Evolutionary conservation across 352 stramenopile species (phyloP).

Genomic region (Globisporangium emineosum): DNA sequence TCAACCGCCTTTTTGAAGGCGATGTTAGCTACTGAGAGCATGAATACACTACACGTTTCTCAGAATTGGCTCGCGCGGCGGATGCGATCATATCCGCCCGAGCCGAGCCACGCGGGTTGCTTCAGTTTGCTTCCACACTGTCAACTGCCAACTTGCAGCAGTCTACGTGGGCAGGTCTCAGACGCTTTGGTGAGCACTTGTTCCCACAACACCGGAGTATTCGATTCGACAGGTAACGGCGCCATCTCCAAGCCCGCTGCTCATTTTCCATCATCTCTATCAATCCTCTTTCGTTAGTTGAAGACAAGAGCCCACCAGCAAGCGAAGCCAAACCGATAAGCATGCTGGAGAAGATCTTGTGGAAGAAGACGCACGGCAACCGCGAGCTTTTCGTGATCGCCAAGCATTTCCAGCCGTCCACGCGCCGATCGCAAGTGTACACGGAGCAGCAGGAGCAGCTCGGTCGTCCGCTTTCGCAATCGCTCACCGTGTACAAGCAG

Average conservation of each 20-base stretch:
- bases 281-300: too few relatives aligned
- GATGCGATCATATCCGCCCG: too few relatives aligned
- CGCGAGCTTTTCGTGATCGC: neutral
- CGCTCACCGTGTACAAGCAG: constrained; percentile 92
- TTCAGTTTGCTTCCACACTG: too few relatives aligned
- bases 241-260: neutral
- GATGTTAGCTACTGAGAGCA: too few relatives aligned
- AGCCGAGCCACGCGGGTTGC: too few relatives aligned
- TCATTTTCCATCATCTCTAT: neutral
- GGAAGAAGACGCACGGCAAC: neutral
- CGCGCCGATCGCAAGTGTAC: constrained; percentile 29
- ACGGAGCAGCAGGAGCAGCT: constrained; percentile 72
- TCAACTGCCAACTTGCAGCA: too few relatives aligned
- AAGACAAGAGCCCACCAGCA: neutral
- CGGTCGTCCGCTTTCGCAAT: constrained; percentile 85
- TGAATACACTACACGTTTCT: too few relatives aligned
- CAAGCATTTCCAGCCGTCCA: neutral
- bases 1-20: too few relatives aligned
- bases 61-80: too few relatives aligned
- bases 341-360: constrained; percentile 7
- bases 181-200: too few relatives aligned
- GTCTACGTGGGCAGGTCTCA: too few relatives aligned
- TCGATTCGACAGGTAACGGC: constrained; percentile 10
- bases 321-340: neutral
- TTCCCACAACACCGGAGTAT: constrained; percentile 2